Evolutionary conservation across 495 filamentous ascomycete genomes (phyloP).

Genomic region (Penicillium ucsense): DNA sequence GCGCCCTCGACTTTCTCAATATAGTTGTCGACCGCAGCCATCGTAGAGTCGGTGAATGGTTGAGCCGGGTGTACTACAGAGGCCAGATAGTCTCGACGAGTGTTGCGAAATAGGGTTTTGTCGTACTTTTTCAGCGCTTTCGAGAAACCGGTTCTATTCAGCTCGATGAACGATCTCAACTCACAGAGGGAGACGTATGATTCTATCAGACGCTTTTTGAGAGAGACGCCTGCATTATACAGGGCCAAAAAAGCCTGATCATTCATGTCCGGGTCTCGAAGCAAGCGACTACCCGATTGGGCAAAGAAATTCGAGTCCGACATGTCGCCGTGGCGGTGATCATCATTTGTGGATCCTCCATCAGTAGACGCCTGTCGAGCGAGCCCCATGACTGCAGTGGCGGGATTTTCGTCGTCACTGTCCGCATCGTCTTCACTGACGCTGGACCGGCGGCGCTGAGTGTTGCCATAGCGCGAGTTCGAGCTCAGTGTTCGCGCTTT

Average conservation of each 20-base stretch:
- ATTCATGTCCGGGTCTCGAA: constrained; percentile 53
- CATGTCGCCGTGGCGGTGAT: constrained; percentile 40
- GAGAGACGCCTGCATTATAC: constrained; percentile 70
- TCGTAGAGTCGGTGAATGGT: constrained; percentile 64
- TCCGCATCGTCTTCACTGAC: constrained; percentile 57
- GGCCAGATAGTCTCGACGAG: constrained; percentile 67
- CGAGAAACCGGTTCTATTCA: constrained; percentile 91
- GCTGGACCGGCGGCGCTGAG: constrained; percentile 35
- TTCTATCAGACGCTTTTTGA: constrained; percentile 83
- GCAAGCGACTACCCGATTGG: constrained; percentile 12
- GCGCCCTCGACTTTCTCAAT: constrained; percentile 64
- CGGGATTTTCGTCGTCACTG: constrained; percentile 28
- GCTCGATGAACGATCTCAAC: constrained; percentile 87
- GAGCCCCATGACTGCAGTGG: neutral
- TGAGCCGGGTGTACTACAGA: constrained; percentile 60
- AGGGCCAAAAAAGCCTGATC: constrained; percentile 61
- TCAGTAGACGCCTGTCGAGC: constrained; percentile 19
- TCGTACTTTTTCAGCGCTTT: constrained; percentile 99
- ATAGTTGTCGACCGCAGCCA: constrained; percentile 56
- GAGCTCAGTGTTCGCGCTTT: constrained; percentile 32
- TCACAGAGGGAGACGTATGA: constrained; percentile 92
- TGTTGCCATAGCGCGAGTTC: constrained; percentile 32
- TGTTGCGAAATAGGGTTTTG: constrained; percentile 77
- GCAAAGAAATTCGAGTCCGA: constrained; percentile 25
- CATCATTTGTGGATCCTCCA: constrained; percentile 23